phyloP scores from a whole-genome alignment of 495 filamentous ascomycete genomes.

The Daldinia caldariorum region DNA sequence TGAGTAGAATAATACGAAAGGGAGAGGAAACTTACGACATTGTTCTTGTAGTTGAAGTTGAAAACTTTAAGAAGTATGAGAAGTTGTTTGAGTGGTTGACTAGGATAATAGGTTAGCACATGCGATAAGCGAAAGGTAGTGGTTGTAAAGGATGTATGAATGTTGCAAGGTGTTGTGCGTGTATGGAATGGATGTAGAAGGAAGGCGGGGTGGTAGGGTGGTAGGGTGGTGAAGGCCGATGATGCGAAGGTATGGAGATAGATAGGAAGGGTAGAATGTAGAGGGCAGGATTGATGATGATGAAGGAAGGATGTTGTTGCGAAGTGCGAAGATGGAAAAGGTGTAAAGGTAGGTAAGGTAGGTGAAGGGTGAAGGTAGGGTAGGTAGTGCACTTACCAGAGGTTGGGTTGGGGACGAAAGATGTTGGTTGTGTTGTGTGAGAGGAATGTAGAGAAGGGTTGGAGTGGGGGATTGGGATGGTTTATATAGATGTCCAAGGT shows the following conservation, averaged over 20 bases:
- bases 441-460: not conserved
- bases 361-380: not conserved
- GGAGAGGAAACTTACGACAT: constrained; percentile 27
- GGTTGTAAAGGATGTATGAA: not conserved
- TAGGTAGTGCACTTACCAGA: not conserved
- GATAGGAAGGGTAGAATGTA: too few species aligned
- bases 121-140: not conserved
- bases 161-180: not conserved
- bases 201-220: not conserved
- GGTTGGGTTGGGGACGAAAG: not conserved
- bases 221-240: too few species aligned
- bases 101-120: constrained; percentile 4
- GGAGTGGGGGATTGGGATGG: not conserved
- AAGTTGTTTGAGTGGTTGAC: not conserved
- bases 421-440: not conserved
- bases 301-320: not conserved
- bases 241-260: too few species aligned
- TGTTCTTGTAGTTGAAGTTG: not conserved
- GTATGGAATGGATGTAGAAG: not conserved
- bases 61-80: not conserved
- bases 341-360: not conserved
- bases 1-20: not conserved
- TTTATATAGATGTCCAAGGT: not conserved
- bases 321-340: not conserved
- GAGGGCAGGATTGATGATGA: not conserved